Percentiles rank a stretch among this genome's conserved stretches.
Evolutionary conservation across 345 rosid genomes (phyloP).

Genomic region (Brassica carinata): DNA sequence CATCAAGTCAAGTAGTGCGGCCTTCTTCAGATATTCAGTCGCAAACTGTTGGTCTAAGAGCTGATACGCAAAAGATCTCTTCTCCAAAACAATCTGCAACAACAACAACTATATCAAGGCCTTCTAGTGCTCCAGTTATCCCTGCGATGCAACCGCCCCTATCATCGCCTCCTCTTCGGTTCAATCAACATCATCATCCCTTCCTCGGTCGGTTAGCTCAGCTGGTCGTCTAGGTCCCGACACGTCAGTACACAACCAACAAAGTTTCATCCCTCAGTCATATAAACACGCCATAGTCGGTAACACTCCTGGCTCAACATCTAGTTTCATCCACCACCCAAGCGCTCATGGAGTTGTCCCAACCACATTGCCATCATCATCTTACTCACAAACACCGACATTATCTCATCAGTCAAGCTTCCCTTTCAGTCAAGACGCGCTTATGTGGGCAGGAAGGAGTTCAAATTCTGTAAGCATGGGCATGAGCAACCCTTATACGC

Average conservation of each 20-base stretch:
- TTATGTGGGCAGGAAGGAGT: conserved; percentile 55
- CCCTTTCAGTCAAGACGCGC: conserved; percentile 46
- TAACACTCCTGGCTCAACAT: conserved; percentile 55
- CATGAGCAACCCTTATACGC: conserved; percentile 28
- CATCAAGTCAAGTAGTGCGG: conserved; percentile 45
- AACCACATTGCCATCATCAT: conserved; percentile 46
- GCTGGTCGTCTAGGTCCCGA: conserved; percentile 80
- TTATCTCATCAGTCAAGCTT: conserved; percentile 55
- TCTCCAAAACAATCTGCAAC: conserved; percentile 45
- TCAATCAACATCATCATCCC: conserved; percentile 64
- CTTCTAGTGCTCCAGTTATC: conserved; percentile 83
- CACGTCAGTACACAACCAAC: conserved; percentile 52
- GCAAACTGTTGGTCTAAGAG: conserved; percentile 35
- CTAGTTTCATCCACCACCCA: conserved; percentile 48
- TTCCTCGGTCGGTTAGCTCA: conserved; percentile 84
- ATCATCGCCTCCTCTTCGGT: conserved; percentile 47
- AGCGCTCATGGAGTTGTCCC: conserved; percentile 55
- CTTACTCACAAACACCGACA: conserved; percentile 48
- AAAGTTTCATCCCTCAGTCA: conserved; percentile 65
- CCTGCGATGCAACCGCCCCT: conserved; percentile 63
- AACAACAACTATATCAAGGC: conserved; percentile 72
- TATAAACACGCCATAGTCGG: conserved; percentile 82
- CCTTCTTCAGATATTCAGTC: conserved; percentile 28
- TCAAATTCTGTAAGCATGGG: conserved; percentile 20
- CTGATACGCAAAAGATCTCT: conserved; percentile 52